A percentile compares a stretch with the other conserved stretches of the same genome.
These are phyloP conservation scores for Aspergillus puulaauensis DNA, from an alignment of 2,329 filamentous ascomycete species.

Conservation along the genomic window DNA sequence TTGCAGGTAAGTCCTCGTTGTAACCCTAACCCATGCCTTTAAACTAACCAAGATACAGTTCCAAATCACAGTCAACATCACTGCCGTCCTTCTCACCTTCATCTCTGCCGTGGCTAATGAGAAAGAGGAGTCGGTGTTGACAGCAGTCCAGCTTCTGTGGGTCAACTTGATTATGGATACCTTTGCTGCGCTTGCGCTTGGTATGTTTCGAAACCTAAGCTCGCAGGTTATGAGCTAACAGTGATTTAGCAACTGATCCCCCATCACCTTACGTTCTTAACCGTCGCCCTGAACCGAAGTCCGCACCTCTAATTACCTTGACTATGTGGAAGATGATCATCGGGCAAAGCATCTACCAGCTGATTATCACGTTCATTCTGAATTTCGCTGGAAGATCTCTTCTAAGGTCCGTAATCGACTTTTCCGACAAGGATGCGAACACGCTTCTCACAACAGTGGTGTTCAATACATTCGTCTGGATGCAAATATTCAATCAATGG, in stretches of 20 bases:
- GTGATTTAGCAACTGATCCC: conserved; percentile 56
- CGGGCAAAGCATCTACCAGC: conserved; percentile 44
- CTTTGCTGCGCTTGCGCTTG: conserved; percentile 63
- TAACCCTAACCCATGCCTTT: neutral
- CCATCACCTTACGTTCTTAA: conserved; percentile 59
- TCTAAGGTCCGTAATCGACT: conserved; percentile 23
- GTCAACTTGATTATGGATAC: conserved; percentile 71
- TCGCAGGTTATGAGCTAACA: neutral
- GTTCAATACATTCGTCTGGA: conserved; percentile 49
- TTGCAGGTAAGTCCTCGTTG: conserved; percentile 44
- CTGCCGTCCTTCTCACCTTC: conserved; percentile 65
- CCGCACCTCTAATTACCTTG: conserved; percentile 45
- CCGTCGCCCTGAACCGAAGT: conserved; percentile 50
- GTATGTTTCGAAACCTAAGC: conserved; percentile 13
- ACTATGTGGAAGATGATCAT: conserved; percentile 51
- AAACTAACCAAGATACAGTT: conserved; percentile 28
- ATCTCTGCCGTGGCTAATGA: conserved; percentile 60
- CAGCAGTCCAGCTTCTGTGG: conserved; percentile 67
- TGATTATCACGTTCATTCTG: conserved; percentile 42
- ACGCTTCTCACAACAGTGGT: conserved; percentile 37
- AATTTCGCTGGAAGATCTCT: conserved; percentile 48
- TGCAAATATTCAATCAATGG: conserved; percentile 53
- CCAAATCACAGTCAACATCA: conserved; percentile 62
- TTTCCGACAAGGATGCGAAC: conserved; percentile 20
- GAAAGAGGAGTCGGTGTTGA: conserved; percentile 60